These are phyloP conservation scores for Lipomyces mesembrius DNA, from an alignment of 805 yeast genomes.

Conservation along the genomic window DNA sequence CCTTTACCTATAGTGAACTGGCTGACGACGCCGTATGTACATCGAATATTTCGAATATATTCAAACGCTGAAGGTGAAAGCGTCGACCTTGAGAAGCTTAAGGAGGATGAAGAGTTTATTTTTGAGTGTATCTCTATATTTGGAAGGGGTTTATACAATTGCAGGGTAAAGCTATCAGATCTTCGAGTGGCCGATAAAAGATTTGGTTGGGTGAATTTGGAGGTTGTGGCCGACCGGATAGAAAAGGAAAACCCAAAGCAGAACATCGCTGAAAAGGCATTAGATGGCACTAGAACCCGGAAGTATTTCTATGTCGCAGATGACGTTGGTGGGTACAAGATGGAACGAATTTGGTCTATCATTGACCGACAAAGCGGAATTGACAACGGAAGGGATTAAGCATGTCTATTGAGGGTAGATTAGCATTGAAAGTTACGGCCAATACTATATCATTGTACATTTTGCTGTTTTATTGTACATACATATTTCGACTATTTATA, in stretches of 20 bases:
- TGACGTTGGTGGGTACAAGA: conserved; percentile 76
- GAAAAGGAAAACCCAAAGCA: conserved; percentile 37
- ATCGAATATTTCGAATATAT: conserved; percentile 72
- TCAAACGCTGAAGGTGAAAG: conserved; percentile 50
- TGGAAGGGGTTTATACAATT: conserved; percentile 69
- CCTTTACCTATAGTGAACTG: conserved; percentile 64
- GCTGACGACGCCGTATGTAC: conserved; percentile 67
- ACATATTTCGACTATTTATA: conserved; percentile 20
- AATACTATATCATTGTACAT: conserved; percentile 3
- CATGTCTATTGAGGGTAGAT: background rate
- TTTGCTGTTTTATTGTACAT: conserved; percentile 2
- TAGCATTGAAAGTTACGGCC: no score
- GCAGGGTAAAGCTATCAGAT: conserved; percentile 58
- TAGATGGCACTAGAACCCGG: conserved; percentile 42
- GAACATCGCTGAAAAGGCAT: conserved; percentile 17
- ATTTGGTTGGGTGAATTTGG: conserved; percentile 57
- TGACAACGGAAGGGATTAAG: conserved; percentile 61
- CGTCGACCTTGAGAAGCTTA: conserved; percentile 67
- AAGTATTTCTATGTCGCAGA: conserved; percentile 62
- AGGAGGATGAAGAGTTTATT: conserved; percentile 64
- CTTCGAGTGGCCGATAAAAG: conserved; percentile 50
- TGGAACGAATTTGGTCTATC: conserved; percentile 88
- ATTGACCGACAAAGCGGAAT: conserved; percentile 69
- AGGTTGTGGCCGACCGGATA: conserved; percentile 42
- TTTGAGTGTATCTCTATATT: conserved; percentile 69